Evolutionary conservation across 2,329 filamentous ascomycete species (phyloP).

Genomic region (Raffaelea arxii): DNA sequence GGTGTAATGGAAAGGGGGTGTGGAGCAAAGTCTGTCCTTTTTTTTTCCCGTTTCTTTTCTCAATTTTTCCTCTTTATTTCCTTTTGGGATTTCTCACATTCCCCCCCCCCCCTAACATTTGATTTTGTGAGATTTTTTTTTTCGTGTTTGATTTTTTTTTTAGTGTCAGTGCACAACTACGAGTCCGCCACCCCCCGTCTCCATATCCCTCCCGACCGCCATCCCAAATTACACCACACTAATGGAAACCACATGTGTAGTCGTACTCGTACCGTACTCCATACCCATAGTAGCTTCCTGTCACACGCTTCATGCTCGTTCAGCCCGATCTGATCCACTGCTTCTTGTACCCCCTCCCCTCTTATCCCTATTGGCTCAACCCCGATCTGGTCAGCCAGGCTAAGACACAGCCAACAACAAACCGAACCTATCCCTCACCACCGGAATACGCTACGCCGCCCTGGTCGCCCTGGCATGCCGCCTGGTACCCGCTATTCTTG

Average conservation of each 20-base stretch:
- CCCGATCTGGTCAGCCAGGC: constrained; percentile 14
- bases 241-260: neutral
- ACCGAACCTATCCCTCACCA: neutral
- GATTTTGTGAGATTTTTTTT: neutral
- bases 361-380: constrained; percentile 10
- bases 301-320: constrained; percentile 5
- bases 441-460: constrained; percentile 1
- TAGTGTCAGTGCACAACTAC: neutral
- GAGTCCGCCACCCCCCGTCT: constrained; percentile 5
- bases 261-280: too few species aligned
- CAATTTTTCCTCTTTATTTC: constrained; percentile 1
- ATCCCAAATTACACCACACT: constrained; percentile 3
- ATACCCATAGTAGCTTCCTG: neutral
- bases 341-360: constrained; percentile 2
- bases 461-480: too few species aligned
- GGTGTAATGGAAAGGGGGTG: neutral
- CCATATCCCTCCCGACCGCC: constrained; percentile 12
- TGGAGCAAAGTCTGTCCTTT: neutral
- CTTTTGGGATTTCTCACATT: constrained; percentile 5
- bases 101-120: neutral
- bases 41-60: neutral
- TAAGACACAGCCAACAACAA: constrained; percentile 6
- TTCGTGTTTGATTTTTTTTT: neutral
- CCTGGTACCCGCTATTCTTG: neutral
- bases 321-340: constrained; percentile 14